Conservation (phyloP, 208 protist genomes). For the Angomonas desouzai region DNA sequence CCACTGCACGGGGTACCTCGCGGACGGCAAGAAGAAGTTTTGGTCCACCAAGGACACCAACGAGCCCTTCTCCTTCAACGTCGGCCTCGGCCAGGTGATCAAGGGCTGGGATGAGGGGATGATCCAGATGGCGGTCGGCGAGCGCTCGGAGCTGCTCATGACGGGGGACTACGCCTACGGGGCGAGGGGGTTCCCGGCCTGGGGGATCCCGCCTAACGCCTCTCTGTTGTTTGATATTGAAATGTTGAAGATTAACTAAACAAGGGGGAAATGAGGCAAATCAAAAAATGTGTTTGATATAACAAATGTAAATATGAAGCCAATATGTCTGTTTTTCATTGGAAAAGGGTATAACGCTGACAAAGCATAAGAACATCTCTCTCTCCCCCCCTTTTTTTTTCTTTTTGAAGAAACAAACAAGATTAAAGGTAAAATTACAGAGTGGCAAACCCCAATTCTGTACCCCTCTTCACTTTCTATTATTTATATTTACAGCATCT, state of each 20-base stretch:
- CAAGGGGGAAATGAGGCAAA: too few species aligned
- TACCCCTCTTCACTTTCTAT: neutral
- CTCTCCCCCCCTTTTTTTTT: too few species aligned
- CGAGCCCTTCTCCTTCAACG: constrained; percentile 88
- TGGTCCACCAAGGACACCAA: constrained; percentile 85
- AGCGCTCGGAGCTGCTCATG: constrained; percentile 79
- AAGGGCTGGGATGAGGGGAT: constrained; percentile 94
- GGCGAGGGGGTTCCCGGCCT: constrained; percentile 81
- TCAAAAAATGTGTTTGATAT: too few species aligned
- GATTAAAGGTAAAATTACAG: too few species aligned
- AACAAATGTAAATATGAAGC: too few species aligned
- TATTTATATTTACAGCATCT: neutral
- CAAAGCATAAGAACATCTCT: too few species aligned
- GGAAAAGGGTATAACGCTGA: too few species aligned
- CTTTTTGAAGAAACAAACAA: too few species aligned
- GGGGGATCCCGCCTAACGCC: constrained; percentile 79
- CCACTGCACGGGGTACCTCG: constrained; percentile 88
- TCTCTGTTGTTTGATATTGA: constrained; percentile 88
- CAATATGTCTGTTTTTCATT: too few species aligned
- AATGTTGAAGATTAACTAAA: constrained; percentile 64
- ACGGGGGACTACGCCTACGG: constrained; percentile 85
- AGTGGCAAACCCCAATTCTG: neutral
- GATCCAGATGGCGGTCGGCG: constrained; percentile 79
- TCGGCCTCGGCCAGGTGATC: constrained; percentile 92
- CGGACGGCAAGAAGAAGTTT: constrained; percentile 82